Evolutionary conservation across 2,329 filamentous ascomycete species (phyloP).

Genomic region (Xylaria sp.): DNA sequence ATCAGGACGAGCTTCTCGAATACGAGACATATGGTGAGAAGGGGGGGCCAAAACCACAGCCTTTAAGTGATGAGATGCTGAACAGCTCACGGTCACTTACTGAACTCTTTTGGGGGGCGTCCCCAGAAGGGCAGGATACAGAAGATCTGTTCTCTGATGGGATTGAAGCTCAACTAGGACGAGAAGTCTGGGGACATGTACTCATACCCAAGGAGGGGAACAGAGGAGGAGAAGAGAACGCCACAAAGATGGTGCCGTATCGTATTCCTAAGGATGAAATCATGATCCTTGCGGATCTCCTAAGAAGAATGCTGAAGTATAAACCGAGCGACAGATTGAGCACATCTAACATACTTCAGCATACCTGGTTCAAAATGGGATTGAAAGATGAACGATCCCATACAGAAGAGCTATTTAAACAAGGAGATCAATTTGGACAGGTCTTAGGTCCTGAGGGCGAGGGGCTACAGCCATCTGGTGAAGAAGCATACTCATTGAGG

Average conservation of each 20-base stretch:
- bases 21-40: not conserved
- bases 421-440: not conserved
- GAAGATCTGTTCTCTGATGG: too few relatives aligned
- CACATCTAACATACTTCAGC: not conserved
- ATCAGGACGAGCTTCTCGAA: not conserved
- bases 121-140: too few relatives aligned
- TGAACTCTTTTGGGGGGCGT: not conserved
- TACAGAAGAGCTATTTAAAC: not conserved
- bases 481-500: not conserved
- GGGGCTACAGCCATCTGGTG: not conserved
- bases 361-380: not conserved
- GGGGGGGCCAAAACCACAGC: not conserved
- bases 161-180: not conserved
- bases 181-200: not conserved
- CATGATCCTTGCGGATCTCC: not conserved
- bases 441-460: not conserved
- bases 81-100: not conserved
- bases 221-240: not conserved
- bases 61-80: conserved; percentile 1
- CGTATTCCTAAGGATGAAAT: not conserved
- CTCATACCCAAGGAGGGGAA: not conserved
- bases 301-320: conserved; percentile 8
- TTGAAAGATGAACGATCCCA: not conserved
- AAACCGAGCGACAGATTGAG: not conserved
- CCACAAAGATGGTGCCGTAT: not conserved